Percentiles rank a stretch among this genome's conserved stretches.
Conservation (phyloP, 345 rosid genomes). For the Chamaenerion angustifolium region DNA sequence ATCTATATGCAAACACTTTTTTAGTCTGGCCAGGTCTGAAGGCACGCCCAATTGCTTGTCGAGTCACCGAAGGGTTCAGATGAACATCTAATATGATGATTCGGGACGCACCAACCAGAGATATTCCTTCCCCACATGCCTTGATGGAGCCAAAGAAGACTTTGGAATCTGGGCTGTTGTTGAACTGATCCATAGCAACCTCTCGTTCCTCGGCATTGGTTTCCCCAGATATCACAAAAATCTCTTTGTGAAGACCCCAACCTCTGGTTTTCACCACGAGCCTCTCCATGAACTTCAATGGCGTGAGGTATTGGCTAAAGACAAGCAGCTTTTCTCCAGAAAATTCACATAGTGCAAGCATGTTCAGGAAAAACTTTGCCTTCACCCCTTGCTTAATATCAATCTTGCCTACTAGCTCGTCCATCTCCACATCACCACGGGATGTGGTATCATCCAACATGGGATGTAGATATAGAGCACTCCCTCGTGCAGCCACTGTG, state of each 20-base stretch:
- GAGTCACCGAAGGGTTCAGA: slow-evolving; percentile 91
- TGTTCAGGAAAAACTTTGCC: slow-evolving; percentile 61
- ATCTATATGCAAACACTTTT: slow-evolving; percentile 59
- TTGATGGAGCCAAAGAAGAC: slow-evolving; percentile 82
- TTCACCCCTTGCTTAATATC: slow-evolving; percentile 62
- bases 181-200: slow-evolving; percentile 64
- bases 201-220: slow-evolving; percentile 58
- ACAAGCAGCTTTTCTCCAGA: slow-evolving; percentile 62
- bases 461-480: slow-evolving; percentile 63
- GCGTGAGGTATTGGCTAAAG: slow-evolving; percentile 70
- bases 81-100: slow-evolving; percentile 72
- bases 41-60: slow-evolving; percentile 85
- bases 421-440: slow-evolving; percentile 40
- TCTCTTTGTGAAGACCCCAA: slow-evolving; percentile 50
- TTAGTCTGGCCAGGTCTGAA: slow-evolving; percentile 76
- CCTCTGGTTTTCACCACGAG: slow-evolving; percentile 30
- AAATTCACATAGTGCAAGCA: slow-evolving; percentile 50
- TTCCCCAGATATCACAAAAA: slow-evolving; percentile 67
- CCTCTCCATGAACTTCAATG: slow-evolving; percentile 60
- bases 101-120: slow-evolving; percentile 82
- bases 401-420: slow-evolving; percentile 29
- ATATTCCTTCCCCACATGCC: slow-evolving; percentile 97
- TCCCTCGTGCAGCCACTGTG: slow-evolving; percentile 50
- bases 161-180: slow-evolving; percentile 56
- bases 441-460: slow-evolving; percentile 25